Evolutionary conservation across 2,329 filamentous ascomycete species (phyloP).

Genomic region (Aspergillus proliferans): DNA sequence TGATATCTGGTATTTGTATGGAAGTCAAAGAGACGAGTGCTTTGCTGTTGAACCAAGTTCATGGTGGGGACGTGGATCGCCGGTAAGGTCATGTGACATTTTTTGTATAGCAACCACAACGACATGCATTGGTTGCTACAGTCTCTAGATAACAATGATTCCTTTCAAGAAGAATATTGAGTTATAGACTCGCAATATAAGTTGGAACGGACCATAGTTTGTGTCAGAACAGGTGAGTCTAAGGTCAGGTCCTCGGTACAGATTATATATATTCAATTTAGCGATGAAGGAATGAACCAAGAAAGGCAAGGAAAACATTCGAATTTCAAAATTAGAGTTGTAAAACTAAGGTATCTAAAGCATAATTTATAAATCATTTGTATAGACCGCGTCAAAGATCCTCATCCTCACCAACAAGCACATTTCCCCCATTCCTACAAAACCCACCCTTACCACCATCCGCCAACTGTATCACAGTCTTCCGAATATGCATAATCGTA

Average conservation of each 20-base stretch:
- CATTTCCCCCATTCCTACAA: conserved; percentile 5
- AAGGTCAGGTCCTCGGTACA: too few species aligned
- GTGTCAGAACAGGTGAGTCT: too few species aligned
- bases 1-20: neutral
- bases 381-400: conserved; percentile 8
- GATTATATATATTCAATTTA: too few species aligned
- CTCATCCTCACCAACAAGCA: conserved; percentile 1
- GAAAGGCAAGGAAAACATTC: neutral
- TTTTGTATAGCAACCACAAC: neutral
- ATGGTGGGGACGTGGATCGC: neutral
- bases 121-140: too few species aligned
- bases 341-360: neutral
- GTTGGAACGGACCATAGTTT: too few species aligned
- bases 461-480: conserved; percentile 43
- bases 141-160: too few species aligned
- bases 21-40: neutral
- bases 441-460: conserved; percentile 20
- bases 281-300: too few species aligned
- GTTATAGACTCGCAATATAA: too few species aligned
- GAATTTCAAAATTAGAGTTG: neutral
- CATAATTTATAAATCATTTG: neutral
- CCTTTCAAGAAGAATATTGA: too few species aligned
- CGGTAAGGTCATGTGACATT: neutral
- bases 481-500: conserved; percentile 48
- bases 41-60: neutral